These are phyloP conservation scores for Populus alba DNA, from an alignment of 345 rosid species.

Conservation along the genomic window DNA sequence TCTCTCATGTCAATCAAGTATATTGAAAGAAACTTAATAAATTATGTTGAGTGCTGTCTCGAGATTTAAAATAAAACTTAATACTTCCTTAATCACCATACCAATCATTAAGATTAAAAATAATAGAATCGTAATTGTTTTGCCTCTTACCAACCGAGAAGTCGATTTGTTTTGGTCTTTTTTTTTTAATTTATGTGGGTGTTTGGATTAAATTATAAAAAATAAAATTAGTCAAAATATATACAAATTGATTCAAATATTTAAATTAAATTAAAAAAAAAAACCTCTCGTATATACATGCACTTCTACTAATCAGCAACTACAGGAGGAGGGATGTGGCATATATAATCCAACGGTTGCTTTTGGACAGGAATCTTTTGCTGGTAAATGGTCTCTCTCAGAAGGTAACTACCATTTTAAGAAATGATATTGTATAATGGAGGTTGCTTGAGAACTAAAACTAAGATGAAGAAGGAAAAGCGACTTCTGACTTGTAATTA, in stretches of 20 bases:
- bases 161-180: no score
- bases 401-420: conserved; percentile 22
- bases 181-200: no score
- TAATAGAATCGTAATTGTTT: no score
- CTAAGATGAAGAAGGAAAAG: conserved; percentile 51
- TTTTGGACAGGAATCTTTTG: neutral
- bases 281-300: neutral
- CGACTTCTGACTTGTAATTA: conserved; percentile 71
- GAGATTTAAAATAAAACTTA: no score
- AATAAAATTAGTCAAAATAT: rapidly evolving
- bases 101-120: no score
- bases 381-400: conserved; percentile 33
- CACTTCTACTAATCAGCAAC: neutral
- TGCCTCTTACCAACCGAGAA: no score
- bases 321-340: neutral
- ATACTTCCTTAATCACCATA: no score
- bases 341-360: neutral
- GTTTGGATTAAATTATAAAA: no score
- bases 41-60: no score
- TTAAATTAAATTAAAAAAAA: no score
- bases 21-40: no score
- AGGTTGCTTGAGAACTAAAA: conserved; percentile 39
- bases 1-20: no score
- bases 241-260: rapidly evolving
- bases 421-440: conserved; percentile 14